Percentiles rank a stretch among this genome's conserved stretches.
These are phyloP conservation scores for Penicillium sp. DNA, from an alignment of 2,329 filamentous ascomycete species.

Conservation along the genomic window DNA sequence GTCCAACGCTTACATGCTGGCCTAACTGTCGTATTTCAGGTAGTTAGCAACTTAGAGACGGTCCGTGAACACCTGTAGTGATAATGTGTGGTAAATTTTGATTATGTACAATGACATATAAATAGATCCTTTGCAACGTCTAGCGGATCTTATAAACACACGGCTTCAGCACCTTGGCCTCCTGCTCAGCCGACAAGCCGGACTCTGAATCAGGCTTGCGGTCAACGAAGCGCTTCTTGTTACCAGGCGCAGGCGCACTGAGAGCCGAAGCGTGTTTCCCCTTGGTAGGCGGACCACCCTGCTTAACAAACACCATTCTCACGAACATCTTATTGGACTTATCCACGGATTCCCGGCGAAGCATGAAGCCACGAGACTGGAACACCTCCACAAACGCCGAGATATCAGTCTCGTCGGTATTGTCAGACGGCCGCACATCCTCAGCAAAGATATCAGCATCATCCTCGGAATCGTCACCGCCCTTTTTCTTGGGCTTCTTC, in stretches of 20 bases:
- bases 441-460: slow-evolving; percentile 56
- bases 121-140: slow-evolving; percentile 4
- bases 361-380: slow-evolving; percentile 75
- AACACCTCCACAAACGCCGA: slow-evolving; percentile 83
- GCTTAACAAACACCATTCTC: slow-evolving; percentile 91
- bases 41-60: not conserved
- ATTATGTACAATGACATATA: not conserved
- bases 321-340: slow-evolving; percentile 97
- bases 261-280: slow-evolving; percentile 63
- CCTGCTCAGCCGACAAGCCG: slow-evolving; percentile 58
- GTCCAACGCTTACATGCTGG: slow-evolving; percentile 21
- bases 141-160: slow-evolving; percentile 93
- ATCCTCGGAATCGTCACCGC: slow-evolving; percentile 47
- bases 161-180: slow-evolving; percentile 78
- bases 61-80: not conserved
- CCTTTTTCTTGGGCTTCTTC: slow-evolving; percentile 48
- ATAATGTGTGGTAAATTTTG: not conserved
- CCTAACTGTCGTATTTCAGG: not conserved
- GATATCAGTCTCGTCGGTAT: slow-evolving; percentile 76
- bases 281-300: slow-evolving; percentile 63
- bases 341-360: slow-evolving; percentile 73
- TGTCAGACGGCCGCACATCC: slow-evolving; percentile 53
- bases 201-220: slow-evolving; percentile 51
- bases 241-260: slow-evolving; percentile 33
- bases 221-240: slow-evolving; percentile 59